Evolutionary conservation across 2,329 filamentous ascomycete species (phyloP).

Genomic region (Cercospora janseana): DNA sequence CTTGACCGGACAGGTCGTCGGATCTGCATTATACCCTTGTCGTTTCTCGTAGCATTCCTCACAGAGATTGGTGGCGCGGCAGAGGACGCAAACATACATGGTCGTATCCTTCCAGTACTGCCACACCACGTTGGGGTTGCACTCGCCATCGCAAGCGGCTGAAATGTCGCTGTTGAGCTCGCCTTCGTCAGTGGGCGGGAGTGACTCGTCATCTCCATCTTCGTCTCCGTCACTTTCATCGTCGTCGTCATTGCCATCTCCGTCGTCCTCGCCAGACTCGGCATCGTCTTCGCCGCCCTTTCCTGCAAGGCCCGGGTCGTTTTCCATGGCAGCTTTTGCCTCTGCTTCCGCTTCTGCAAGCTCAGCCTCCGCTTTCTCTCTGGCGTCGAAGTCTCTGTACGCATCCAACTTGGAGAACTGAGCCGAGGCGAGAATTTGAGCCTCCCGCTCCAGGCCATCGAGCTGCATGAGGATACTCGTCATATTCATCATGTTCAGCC

Average conservation of each 20-base stretch:
- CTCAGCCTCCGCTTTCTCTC: not conserved
- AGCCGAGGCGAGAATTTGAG: slow-evolving; percentile 5
- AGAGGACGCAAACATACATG: slow-evolving; percentile 8
- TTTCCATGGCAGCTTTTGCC: not conserved
- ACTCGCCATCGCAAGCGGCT: slow-evolving; percentile 9
- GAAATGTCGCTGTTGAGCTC: not conserved
- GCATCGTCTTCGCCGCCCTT: not conserved
- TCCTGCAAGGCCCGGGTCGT: not conserved
- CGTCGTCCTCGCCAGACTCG: slow-evolving; percentile 1
- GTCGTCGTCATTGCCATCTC: not conserved
- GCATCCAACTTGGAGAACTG: slow-evolving; percentile 4
- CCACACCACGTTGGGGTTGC: not conserved
- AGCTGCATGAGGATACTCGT: slow-evolving; percentile 5
- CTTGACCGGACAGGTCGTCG: not conserved
- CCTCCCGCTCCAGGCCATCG: slow-evolving; percentile 7
- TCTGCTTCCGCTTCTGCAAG: not conserved
- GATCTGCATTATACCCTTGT: not conserved
- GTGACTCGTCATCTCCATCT: not conserved
- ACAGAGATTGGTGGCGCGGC: not conserved
- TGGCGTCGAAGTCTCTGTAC: not conserved
- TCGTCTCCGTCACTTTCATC: not conserved
- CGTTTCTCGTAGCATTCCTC: slow-evolving; percentile 5
- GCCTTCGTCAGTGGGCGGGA: not conserved
- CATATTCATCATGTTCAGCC: slow-evolving; percentile 9
- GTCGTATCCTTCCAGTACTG: slow-evolving; percentile 3